Conservation (phyloP, 2,329 filamentous ascomycete species). For the Coniella lustricola region DNA sequence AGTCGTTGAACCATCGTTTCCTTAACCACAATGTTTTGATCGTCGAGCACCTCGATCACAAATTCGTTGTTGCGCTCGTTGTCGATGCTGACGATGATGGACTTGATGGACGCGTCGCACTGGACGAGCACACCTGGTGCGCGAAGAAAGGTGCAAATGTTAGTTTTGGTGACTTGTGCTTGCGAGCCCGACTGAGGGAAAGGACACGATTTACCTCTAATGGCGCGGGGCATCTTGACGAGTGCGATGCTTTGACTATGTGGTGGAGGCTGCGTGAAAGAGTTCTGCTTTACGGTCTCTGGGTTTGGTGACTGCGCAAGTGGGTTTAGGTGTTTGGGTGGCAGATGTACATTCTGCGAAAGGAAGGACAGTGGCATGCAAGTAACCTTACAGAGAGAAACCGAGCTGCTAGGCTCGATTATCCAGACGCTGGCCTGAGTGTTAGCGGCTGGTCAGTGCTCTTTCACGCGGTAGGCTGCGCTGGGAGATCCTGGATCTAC, state of each 20-base stretch:
- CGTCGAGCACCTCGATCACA: constrained; percentile 75
- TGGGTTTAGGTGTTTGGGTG: background rate
- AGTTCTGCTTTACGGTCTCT: too few species aligned
- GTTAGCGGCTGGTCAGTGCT: constrained; percentile 1
- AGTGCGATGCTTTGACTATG: too few species aligned
- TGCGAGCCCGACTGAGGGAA: background rate
- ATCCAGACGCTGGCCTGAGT: too few species aligned
- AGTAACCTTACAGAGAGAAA: too few species aligned
- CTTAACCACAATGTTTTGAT: constrained; percentile 68
- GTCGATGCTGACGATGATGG: constrained; percentile 74
- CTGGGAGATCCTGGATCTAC: too few species aligned
- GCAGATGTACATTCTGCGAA: too few species aligned
- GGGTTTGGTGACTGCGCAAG: background rate
- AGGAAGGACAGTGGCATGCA: too few species aligned
- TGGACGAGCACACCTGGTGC: constrained; percentile 73
- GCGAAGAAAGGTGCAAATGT: constrained; percentile 7
- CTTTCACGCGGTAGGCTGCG: background rate
- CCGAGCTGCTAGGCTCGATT: too few species aligned
- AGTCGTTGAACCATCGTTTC: constrained; percentile 62
- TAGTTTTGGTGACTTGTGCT: constrained; percentile 1
- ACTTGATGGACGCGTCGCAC: constrained; percentile 82
- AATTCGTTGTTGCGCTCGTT: constrained; percentile 62
- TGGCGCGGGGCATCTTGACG: constrained; percentile 49
- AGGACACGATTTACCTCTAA: constrained; percentile 38
- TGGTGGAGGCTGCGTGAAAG: constrained; percentile 5